Evolutionary conservation across 305 asterid species (phyloP).

Genomic region (Euphrasia arctica): DNA sequence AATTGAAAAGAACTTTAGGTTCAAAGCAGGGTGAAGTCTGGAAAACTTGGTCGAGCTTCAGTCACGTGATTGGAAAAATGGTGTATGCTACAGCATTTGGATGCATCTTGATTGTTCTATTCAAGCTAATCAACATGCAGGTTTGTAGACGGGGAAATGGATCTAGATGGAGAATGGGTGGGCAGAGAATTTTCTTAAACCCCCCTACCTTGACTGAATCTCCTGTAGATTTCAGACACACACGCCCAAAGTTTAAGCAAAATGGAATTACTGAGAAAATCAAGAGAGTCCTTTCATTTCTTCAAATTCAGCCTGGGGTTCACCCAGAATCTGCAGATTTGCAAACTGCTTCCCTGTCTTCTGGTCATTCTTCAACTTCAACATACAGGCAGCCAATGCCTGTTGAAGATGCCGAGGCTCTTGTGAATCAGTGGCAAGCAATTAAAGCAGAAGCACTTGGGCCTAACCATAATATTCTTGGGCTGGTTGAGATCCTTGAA

Average conservation of each 20-base stretch:
- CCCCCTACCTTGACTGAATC: slow-evolving; percentile 39
- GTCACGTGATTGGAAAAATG: slow-evolving; percentile 52
- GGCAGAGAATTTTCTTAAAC: slow-evolving; percentile 36
- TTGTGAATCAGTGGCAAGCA: slow-evolving; percentile 90
- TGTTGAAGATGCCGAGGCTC: slow-evolving; percentile 88
- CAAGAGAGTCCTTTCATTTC: slow-evolving; percentile 50
- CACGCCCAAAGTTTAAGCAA: slow-evolving; percentile 32
- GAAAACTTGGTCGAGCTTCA: slow-evolving; percentile 50
- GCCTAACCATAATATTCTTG: slow-evolving; percentile 58
- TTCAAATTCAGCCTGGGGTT: slow-evolving; percentile 38
- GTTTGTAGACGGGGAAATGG: slow-evolving; percentile 50
- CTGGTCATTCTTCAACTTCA: slow-evolving; percentile 56
- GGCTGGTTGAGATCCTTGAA: slow-evolving; percentile 78
- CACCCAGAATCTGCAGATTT: slow-evolving; percentile 45
- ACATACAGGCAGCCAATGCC: slow-evolving; percentile 68
- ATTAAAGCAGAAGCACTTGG: slow-evolving; percentile 94
- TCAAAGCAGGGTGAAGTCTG: slow-evolving; percentile 54
- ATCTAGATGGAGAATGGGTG: slow-evolving; percentile 43
- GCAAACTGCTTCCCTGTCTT: slow-evolving; percentile 52
- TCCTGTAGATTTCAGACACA: slow-evolving; percentile 39
- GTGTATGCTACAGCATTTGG: slow-evolving; percentile 64
- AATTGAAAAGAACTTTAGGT: slow-evolving; percentile 78
- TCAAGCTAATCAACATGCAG: slow-evolving; percentile 51
- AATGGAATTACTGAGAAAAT: slow-evolving; percentile 42
- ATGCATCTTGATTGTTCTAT: slow-evolving; percentile 51